Conservation (phyloP, 805 yeast species). For the Candida rishiriensis region DNA sequence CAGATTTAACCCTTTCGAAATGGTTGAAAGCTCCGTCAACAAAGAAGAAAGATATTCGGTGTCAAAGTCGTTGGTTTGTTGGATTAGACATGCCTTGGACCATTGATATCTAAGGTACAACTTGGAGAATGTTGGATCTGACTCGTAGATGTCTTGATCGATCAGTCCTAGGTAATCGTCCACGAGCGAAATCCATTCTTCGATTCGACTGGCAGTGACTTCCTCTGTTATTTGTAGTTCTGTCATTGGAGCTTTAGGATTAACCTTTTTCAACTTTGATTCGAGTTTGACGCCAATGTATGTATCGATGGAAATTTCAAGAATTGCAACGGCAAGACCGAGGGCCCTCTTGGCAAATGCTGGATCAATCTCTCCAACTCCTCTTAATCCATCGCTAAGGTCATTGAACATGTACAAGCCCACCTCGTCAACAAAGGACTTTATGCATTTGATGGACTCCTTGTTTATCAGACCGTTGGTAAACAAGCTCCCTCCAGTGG, state of each 20-base stretch:
- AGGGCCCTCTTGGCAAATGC: slow-evolving; percentile 1
- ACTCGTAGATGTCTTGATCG: neutral
- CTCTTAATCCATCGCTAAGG: slow-evolving; percentile 5
- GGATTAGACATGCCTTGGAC: slow-evolving; percentile 42
- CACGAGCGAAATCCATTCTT: slow-evolving; percentile 44
- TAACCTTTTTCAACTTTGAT: slow-evolving; percentile 18
- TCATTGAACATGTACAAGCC: slow-evolving; percentile 21
- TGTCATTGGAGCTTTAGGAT: slow-evolving; percentile 11
- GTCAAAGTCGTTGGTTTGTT: slow-evolving; percentile 27
- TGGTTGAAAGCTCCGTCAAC: slow-evolving; percentile 23
- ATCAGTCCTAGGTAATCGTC: slow-evolving; percentile 21
- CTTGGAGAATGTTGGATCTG: slow-evolving; percentile 2
- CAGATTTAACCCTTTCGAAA: slow-evolving; percentile 17
- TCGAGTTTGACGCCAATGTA: slow-evolving; percentile 31
- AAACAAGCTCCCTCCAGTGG: slow-evolving; percentile 18
- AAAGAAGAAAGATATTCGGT: slow-evolving; percentile 32
- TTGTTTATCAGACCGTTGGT: slow-evolving; percentile 20
- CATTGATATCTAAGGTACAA: slow-evolving; percentile 40
- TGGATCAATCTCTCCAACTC: neutral
- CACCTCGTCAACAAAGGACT: slow-evolving; percentile 23
- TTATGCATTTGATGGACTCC: slow-evolving; percentile 17
- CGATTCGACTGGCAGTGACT: slow-evolving; percentile 38
- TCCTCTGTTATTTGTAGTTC: slow-evolving; percentile 36
- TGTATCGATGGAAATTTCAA: slow-evolving; percentile 41
- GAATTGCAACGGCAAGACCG: slow-evolving; percentile 32